A percentile compares a stretch with the other conserved stretches of the same genome.
phyloP scores from a whole-genome alignment of 495 filamentous ascomycete genomes.

The Arthonia radiata region DNA sequence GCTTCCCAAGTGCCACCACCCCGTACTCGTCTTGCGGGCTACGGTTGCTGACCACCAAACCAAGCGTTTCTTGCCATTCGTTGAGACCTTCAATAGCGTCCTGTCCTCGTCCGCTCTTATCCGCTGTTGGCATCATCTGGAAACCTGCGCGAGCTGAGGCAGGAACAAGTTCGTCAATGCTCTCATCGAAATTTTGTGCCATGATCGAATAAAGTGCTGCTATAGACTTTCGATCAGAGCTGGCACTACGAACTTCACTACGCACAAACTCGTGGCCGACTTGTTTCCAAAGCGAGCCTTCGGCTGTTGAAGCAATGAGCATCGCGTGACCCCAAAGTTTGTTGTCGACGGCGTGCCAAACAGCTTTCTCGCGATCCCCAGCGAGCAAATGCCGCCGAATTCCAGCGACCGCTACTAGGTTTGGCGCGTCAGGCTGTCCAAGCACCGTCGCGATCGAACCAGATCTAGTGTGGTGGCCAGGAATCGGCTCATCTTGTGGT shows the following conservation, averaged over 20 bases:
- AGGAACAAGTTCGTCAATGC: constrained; percentile 89
- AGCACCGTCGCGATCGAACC: no score
- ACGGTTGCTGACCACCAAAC: constrained; percentile 65
- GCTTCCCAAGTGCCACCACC: constrained; percentile 52
- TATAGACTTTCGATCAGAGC: constrained; percentile 55
- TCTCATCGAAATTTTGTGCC: constrained; percentile 81
- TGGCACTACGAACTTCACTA: constrained; percentile 61
- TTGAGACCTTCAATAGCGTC: constrained; percentile 66
- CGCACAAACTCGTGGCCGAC: constrained; percentile 85
- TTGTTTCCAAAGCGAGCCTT: constrained; percentile 54
- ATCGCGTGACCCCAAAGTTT: constrained; percentile 91
- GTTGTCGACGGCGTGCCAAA: constrained; percentile 86
- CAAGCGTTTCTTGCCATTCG: constrained; percentile 79
- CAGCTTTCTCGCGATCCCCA: constrained; percentile 73
- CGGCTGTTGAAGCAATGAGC: constrained; percentile 59
- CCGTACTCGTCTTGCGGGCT: constrained; percentile 52
- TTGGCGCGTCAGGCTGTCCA: constrained; percentile 33
- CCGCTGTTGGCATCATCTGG: constrained; percentile 55
- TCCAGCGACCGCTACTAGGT: constrained; percentile 37
- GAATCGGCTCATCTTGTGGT: constrained; percentile 15
- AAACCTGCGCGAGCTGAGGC: constrained; percentile 76
- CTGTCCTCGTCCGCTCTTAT: constrained; percentile 33
- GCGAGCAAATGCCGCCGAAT: constrained; percentile 46
- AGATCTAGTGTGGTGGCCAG: no score
- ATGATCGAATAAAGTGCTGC: constrained; percentile 82